Evolutionary conservation across 768 basidiomycete genomes (phyloP), one percentile per base, ranked within the genome.

Genomic region (Tylopilus sp.): DNA sequence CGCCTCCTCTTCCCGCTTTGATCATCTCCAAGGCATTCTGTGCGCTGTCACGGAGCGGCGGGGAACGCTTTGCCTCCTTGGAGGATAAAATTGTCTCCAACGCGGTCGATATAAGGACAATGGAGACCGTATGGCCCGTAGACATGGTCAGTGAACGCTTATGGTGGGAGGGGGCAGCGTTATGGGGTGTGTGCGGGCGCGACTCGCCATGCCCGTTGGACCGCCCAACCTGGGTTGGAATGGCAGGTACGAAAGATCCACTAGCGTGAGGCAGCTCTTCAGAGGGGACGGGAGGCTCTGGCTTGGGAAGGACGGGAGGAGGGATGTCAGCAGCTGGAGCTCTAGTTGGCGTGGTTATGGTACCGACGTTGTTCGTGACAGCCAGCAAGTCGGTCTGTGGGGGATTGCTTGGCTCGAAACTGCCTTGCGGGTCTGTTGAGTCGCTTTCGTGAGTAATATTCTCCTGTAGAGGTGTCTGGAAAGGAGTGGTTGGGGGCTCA

Each of bases 41-140:
- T 0, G 88, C 85, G 56, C 86, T 87, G 38, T 94, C 91, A n/a
- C 81, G 81, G 40, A 97, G 78, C n/a, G 86, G 81, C 4, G 74
- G 69, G 6, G 88, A 92, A 30, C 88, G 83, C 56, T 84, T 91
- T 13, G 93, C 93, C 64, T 95, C 94, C 64, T 87, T 89, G 0
- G 94, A 95, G 12, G 86, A 74, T 33, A 86, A 81, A 64, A 97
- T 94, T 8, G 82, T 82, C 64, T 95, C 91, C 53, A 97, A 70
- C 4, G 94, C 92, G 12, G 90, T 86, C 6, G 87, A 79, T 57
- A 93, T 88, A 45, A 93, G 77, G 21, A 91, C 86, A 39, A 84
- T 78, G 2, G 89, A 91, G 38, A 91, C 86, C 8, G 79, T 83
- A 59, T 82, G 78, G 6, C 89, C 88, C 63, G 76, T 81, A 55